Base-by-base conservation (phyloP, 2,329 filamentous ascomycete genomes). In the Venturia nashicola region DNA sequence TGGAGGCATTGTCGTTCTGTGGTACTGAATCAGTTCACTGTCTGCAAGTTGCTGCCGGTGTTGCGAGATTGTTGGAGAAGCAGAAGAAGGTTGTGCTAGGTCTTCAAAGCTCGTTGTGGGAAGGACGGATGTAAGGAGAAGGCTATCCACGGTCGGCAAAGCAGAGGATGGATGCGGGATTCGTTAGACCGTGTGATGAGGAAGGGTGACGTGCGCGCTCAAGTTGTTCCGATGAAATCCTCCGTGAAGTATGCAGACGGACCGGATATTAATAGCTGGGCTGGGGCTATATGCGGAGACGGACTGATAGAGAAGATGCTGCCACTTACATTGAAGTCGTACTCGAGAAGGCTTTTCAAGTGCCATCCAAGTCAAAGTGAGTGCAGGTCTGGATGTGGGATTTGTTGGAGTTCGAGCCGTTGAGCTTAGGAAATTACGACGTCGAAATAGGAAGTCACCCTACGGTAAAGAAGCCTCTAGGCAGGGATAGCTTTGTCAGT, bases 1-100 rank as follows among this genome's bases (percentile, higher is more conserved):
- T 34, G 40, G 62, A 23, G 34, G 34, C 36, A 44, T 65, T 36
- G 8, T 43, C 27, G 51, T 40, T 42, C 42, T 42, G 42, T 43
- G 59, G 42, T 7, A 14, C 34, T 8, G 76, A 75, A 71, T 65
- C 71, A 42, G 70, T 66, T 72, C 75, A 76, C 11, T 74, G 75
- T 79, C 78, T 78, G 2, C 40, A 78, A 67, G 67, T 72, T 67
- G 76, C 70, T 73, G 64, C 72, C 72, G 74, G 75, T 74, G 73
- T 76, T 73, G 51, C 14, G 23, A 20, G 34, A 11, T 23, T 20
- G 44, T 20, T 9, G 8, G 16, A 16, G 27, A 27, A 27, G 27
- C 27, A 14, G 3, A 12, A 51, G 46, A 11, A 16, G 20, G 46
- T 51, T 27, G 46, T 11, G 20, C 20, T 27, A 16, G 14, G 40